Base-by-base conservation (phyloP, 192 early-diverging fungal species). In the Podila clonocystis region DNA sequence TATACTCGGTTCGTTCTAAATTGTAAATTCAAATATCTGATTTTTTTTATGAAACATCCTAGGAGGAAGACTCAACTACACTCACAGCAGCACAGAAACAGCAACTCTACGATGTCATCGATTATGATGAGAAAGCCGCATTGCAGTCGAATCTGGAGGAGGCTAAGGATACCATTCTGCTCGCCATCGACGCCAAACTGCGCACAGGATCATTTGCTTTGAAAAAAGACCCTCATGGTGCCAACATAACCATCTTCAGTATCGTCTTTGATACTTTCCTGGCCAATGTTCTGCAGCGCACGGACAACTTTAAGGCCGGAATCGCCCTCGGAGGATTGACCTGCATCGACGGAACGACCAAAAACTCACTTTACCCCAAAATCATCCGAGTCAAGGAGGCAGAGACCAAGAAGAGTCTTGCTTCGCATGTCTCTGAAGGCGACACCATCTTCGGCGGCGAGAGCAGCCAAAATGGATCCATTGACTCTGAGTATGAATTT, bases 71-170 rank as follows among this genome's bases (percentile, higher is more conserved):
- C 5, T 69, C 83, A 15, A 62, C 86, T 5, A 72, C 82, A 38
- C 89, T 96, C 50, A 92, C 93, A 22, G 95, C 95, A 36, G 92
- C 91, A 57, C 94, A 98, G 67, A 90, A 94, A 61, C 90, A 95
- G 70, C 93, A 97, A 82, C 87, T 98, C 17, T 97, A 95, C 85
- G 92, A 97, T 34, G 94, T 95, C 11, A 98, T 98, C 64, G 97
- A 98, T 62, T 98, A 93, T 78, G 93, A 98, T 74, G 95, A 96
- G 63, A 87, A 92, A 20, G 84, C 91, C 0, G 88, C 91, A 1
- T 69, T 91, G 9, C 76, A 85, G 3, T 85, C 68, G 5, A 83
- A 87, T 33, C 66, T 90, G 1, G 90, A 91, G 36, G 67, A 93
- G 8, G 91, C 91, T 9, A 85, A 86, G 67, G 92, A 94, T 58